phyloP scores from a whole-genome alignment of 73 alveolate species.

The Paramecium caudatum region DNA sequence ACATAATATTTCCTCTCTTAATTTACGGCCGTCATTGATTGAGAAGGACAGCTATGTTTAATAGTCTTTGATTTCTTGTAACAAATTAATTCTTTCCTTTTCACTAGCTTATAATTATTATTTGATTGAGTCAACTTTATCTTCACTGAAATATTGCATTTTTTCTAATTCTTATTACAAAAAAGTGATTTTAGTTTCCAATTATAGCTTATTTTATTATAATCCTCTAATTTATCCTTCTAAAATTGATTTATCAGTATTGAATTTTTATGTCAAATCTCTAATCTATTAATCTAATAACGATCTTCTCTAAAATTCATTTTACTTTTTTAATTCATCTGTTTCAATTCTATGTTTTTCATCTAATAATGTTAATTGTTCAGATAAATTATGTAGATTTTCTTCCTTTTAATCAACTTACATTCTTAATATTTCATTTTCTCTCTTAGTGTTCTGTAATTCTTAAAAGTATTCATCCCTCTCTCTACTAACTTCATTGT shows the following conservation, averaged over 20 bases:
- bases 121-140: background rate
- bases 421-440: background rate
- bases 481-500: background rate
- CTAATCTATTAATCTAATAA: slow-evolving; percentile 23
- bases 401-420: background rate
- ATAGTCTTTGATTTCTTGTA: slow-evolving; percentile 17
- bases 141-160: background rate
- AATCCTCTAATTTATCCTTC: background rate
- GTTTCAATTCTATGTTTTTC: slow-evolving; percentile 25
- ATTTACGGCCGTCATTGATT: background rate
- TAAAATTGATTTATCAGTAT: slow-evolving; percentile 39
- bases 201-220: background rate
- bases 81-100: background rate
- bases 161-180: background rate
- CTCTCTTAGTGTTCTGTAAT: slow-evolving; percentile 16
- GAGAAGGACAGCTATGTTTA: background rate
- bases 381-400: background rate
- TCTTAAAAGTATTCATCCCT: background rate
- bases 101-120: slow-evolving; percentile 4
- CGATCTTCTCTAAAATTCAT: slow-evolving; percentile 35
- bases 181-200: background rate
- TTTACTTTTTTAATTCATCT: background rate
- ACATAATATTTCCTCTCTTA: background rate
- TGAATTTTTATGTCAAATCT: slow-evolving; percentile 18
- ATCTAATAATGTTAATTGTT: background rate